Conservation (phyloP, 805 yeast species). For the Suhomyces prunicola region DNA sequence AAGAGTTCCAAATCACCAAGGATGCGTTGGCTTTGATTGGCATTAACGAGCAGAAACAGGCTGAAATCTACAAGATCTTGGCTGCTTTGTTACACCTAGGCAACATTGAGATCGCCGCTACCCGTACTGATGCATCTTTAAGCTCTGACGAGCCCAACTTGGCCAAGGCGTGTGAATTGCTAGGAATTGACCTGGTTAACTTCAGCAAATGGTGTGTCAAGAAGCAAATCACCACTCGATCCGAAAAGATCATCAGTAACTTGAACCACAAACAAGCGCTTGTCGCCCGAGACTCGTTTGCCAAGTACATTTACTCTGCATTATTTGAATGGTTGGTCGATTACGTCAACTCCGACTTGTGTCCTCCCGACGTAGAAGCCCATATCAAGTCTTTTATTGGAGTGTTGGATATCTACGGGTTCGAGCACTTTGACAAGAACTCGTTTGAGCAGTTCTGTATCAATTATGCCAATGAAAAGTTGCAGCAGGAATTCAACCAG, state of each 20-base stretch:
- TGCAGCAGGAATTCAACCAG: slow-evolving; percentile 96
- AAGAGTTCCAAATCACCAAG: slow-evolving; percentile 72
- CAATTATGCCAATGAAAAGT: slow-evolving; percentile 93
- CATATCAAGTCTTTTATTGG: slow-evolving; percentile 79
- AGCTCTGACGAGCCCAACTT: slow-evolving; percentile 85
- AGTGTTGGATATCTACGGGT: slow-evolving; percentile 95
- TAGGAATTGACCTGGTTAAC: slow-evolving; percentile 69
- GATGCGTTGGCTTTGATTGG: slow-evolving; percentile 82
- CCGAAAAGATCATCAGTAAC: slow-evolving; percentile 85
- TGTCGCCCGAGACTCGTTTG: slow-evolving; percentile 95
- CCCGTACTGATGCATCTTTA: slow-evolving; percentile 78
- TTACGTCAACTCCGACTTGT: slow-evolving; percentile 76
- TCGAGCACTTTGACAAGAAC: slow-evolving; percentile 91
- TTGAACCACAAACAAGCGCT: slow-evolving; percentile 78
- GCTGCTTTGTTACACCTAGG: slow-evolving; percentile 92
- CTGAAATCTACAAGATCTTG: slow-evolving; percentile 68
- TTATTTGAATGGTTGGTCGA: slow-evolving; percentile 93
- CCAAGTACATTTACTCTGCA: slow-evolving; percentile 89
- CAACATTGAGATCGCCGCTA: slow-evolving; percentile 81
- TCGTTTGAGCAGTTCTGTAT: slow-evolving; percentile 97
- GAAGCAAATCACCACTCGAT: slow-evolving; percentile 87
- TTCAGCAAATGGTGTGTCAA: slow-evolving; percentile 92
- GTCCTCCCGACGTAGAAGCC: slow-evolving; percentile 64
- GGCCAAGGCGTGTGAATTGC: slow-evolving; percentile 74
- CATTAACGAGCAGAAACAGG: slow-evolving; percentile 54